Percentiles rank a stretch among this genome's conserved stretches.
phyloP scores from a whole-genome alignment of 2,329 filamentous ascomycete species.

The Paecilomyces niveus region DNA sequence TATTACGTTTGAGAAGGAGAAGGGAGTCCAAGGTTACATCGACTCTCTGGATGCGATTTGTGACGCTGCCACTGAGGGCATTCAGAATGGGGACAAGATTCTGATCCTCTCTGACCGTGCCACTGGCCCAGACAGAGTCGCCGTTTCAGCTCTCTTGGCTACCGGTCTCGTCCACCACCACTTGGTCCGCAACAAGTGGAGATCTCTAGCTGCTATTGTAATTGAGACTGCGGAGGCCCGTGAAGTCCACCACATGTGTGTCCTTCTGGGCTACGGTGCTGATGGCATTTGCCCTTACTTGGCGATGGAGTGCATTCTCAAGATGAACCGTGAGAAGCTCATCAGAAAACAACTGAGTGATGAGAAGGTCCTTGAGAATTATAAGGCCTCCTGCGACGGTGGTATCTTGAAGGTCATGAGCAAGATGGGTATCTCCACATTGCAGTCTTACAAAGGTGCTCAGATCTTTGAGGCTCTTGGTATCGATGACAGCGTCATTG shows the following conservation, averaged over 20 bases:
- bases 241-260: constrained; percentile 98
- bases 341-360: constrained; percentile 84
- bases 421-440: constrained; percentile 98
- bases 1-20: constrained; percentile 82
- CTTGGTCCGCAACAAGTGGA: constrained; percentile 91
- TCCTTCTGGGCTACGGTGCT: constrained; percentile 90
- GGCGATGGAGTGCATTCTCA: constrained; percentile 91
- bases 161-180: constrained; percentile 95
- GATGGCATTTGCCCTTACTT: constrained; percentile 94
- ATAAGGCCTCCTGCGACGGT: constrained; percentile 92
- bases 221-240: constrained; percentile 92
- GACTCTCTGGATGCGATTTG: constrained; percentile 84
- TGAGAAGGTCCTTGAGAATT: constrained; percentile 82
- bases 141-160: constrained; percentile 79
- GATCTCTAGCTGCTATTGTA: constrained; percentile 77
- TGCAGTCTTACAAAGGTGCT: constrained; percentile 94
- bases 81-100: constrained; percentile 75
- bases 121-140: constrained; percentile 71
- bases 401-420: constrained; percentile 98
- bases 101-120: constrained; percentile 86
- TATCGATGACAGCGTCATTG: constrained; percentile 84
- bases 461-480: constrained; percentile 97
- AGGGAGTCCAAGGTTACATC: constrained; percentile 77
- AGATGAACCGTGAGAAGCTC: constrained; percentile 87
- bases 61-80: constrained; percentile 72